phyloP scores from a whole-genome alignment of 1,284 basidiomycete genomes.

The Ustilago bromivora region DNA sequence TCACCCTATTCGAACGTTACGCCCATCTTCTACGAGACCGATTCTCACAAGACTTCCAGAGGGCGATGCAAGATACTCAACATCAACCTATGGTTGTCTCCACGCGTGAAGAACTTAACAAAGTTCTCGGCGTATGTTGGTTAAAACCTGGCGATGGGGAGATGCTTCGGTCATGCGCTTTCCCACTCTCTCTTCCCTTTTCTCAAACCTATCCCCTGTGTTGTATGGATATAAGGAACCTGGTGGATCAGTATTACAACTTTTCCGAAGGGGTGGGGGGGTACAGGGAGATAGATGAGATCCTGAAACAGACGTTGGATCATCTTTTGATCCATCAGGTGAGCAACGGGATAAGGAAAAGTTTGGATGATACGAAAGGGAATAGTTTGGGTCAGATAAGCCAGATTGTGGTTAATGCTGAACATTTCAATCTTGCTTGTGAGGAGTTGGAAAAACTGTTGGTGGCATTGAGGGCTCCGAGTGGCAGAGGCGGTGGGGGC shows the following conservation, averaged over 20 bases:
- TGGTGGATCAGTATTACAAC: conserved; percentile 95
- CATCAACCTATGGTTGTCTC: conserved; percentile 89
- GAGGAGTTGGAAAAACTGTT: conserved; percentile 87
- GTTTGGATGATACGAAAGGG: conserved; percentile 75
- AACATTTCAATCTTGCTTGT: conserved; percentile 90
- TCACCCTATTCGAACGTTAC: conserved; percentile 91
- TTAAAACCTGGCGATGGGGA: conserved; percentile 73
- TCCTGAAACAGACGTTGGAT: conserved; percentile 91
- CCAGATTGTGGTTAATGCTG: conserved; percentile 91
- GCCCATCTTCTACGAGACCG: conserved; percentile 84
- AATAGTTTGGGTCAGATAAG: conserved; percentile 90
- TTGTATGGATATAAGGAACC: conserved; percentile 93
- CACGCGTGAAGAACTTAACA: conserved; percentile 78
- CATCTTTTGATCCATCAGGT: conserved; percentile 84
- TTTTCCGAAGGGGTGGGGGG: conserved; percentile 95
- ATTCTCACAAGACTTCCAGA: conserved; percentile 77
- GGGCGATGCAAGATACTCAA: conserved; percentile 83
- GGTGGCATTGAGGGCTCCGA: conserved; percentile 77
- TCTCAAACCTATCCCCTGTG: conserved; percentile 94
- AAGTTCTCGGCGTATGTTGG: conserved; percentile 87
- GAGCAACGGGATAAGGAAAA: conserved; percentile 79
- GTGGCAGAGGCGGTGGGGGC: conserved; percentile 76
- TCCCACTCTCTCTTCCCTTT: conserved; percentile 88
- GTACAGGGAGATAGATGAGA: conserved; percentile 90
- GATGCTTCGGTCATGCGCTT: conserved; percentile 62